Conservation (phyloP, 1,284 basidiomycete genomes). For the Sanghuangporus baumii region DNA sequence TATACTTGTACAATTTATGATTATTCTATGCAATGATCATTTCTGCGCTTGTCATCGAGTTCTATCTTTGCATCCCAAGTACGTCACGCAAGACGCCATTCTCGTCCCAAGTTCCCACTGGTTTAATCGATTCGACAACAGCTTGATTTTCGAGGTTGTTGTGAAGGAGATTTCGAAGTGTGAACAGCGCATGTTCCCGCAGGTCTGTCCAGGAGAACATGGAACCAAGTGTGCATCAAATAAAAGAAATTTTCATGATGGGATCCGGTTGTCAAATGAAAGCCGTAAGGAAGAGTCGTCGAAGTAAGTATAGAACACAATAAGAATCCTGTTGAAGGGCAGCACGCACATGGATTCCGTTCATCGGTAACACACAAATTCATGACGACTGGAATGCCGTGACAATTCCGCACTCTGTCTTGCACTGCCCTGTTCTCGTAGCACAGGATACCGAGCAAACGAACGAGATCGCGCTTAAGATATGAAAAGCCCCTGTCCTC, state of each 20-base stretch:
- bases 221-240: not conserved
- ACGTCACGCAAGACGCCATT: constrained; percentile 45
- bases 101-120: constrained; percentile 51
- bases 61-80: constrained; percentile 19
- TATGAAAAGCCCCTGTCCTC: constrained; percentile 66
- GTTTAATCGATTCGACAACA: constrained; percentile 68
- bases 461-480: constrained; percentile 79
- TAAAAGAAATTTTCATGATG: not conserved
- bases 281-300: not conserved
- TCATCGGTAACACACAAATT: constrained; percentile 87
- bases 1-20: constrained; percentile 1
- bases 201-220: constrained; percentile 48
- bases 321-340: not conserved
- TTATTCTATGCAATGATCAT: not conserved
- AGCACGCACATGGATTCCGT: constrained; percentile 78
- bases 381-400: constrained; percentile 77
- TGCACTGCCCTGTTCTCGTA: constrained; percentile 61
- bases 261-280: not conserved
- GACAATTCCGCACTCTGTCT: constrained; percentile 61
- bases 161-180: constrained; percentile 72
- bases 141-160: constrained; percentile 76
- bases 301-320: not conserved
- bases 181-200: constrained; percentile 84
- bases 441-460: constrained; percentile 70
- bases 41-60: not conserved